Percentiles rank a stretch among this genome's conserved stretches.
phyloP scores from a whole-genome alignment of 352 stramenopile genomes.

The Pythium sp. region DNA sequence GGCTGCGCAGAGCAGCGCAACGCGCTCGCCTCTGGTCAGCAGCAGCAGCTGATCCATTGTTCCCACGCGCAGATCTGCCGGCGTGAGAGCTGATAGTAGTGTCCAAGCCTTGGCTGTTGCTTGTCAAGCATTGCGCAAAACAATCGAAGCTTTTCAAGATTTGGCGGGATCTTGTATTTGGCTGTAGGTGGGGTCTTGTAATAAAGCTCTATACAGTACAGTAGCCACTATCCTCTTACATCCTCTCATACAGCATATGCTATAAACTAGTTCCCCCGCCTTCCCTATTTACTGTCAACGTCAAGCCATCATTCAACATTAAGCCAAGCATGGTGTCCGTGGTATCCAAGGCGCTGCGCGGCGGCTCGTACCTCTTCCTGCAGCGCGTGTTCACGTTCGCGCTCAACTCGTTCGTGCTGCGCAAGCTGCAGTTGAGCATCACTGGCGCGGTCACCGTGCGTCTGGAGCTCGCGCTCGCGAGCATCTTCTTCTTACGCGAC shows the following conservation, averaged over 20 bases:
- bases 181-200: background rate
- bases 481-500: conserved; percentile 88
- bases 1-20: background rate
- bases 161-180: background rate
- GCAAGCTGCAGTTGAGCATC: conserved; percentile 67
- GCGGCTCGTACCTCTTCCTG: conserved; percentile 74
- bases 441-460: conserved; percentile 82
- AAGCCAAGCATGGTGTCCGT: conserved; percentile 18
- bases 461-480: conserved; percentile 87
- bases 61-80: background rate
- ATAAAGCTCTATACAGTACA: background rate
- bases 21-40: conserved; percentile 6
- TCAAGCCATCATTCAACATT: background rate
- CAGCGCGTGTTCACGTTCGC: conserved; percentile 85
- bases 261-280: background rate
- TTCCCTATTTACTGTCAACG: background rate
- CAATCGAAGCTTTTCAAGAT: background rate
- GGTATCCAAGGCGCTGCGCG: conserved; percentile 49
- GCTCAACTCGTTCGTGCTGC: conserved; percentile 81
- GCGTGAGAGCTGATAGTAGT: background rate
- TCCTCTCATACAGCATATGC: background rate
- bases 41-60: background rate
- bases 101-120: background rate
- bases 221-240: background rate
- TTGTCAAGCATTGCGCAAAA: background rate